phyloP scores from a whole-genome alignment of 306 rosid genomes.

The Pyrus bretschneideri region DNA sequence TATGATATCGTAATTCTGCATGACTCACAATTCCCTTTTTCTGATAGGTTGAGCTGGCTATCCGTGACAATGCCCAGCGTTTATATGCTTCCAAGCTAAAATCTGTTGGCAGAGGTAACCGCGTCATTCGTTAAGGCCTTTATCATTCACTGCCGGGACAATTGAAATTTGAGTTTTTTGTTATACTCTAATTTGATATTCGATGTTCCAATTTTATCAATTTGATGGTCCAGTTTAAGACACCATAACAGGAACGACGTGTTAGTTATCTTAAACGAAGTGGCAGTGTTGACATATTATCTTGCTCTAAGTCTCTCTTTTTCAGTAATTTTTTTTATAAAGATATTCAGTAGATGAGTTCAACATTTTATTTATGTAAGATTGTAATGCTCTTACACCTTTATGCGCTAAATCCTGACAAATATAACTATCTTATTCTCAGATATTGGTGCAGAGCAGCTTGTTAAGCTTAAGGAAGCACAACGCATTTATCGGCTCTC shows the following conservation, averaged over 20 bases:
- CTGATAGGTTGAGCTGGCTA: conserved; percentile 80
- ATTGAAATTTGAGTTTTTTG: background rate
- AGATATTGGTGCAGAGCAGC: conserved; percentile 63
- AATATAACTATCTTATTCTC: conserved; percentile 14
- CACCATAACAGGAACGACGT: background rate
- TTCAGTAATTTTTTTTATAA: background rate
- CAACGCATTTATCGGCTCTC: conserved; percentile 58
- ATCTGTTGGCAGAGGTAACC: conserved; percentile 75
- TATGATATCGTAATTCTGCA: background rate
- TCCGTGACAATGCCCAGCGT: conserved; percentile 90
- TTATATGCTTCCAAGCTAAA: conserved; percentile 75
- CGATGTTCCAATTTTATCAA: background rate
- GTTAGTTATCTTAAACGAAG: background rate
- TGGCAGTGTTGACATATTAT: background rate
- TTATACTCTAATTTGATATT: background rate
- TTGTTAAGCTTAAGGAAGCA: conserved; percentile 67
- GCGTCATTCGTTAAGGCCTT: conserved; percentile 7
- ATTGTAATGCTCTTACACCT: background rate
- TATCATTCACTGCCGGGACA: background rate
- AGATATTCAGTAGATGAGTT: background rate
- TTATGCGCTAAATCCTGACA: conserved; percentile 19
- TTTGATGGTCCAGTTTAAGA: background rate
- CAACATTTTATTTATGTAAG: background rate
- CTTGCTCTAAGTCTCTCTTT: background rate
- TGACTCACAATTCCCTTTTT: conserved; percentile 6